Evolutionary conservation across 352 stramenopile species (phyloP).

Genomic region (Phytophthora tentaculata): DNA sequence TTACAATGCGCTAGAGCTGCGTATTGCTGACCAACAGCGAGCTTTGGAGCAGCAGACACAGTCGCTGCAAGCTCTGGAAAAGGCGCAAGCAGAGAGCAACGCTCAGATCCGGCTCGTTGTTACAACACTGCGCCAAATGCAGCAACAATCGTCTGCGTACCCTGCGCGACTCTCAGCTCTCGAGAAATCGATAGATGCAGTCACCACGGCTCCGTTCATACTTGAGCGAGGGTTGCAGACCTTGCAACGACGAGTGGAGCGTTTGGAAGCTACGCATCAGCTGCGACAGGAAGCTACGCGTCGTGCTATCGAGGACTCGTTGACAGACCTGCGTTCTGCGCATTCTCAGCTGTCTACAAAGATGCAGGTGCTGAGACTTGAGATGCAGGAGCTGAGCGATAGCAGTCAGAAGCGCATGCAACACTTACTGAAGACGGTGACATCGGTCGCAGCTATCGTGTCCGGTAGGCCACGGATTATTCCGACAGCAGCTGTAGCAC

Average conservation of each 20-base stretch:
- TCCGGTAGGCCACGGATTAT: constrained; percentile 8
- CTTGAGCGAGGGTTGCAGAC: constrained; percentile 26
- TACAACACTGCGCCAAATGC: constrained; percentile 29
- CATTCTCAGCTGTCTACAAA: too few relatives aligned
- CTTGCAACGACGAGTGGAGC: constrained; percentile 39
- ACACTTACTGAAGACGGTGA: constrained; percentile 38
- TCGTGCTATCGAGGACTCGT: too few relatives aligned
- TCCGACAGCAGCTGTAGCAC: constrained; percentile 3
- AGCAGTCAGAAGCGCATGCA: constrained; percentile 36
- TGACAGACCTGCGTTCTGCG: too few relatives aligned
- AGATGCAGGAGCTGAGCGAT: constrained; percentile 46
- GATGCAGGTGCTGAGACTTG: too few relatives aligned
- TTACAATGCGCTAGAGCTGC: too few relatives aligned
- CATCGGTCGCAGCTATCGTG: neutral
- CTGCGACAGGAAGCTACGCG: constrained; percentile 38
- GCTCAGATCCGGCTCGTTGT: constrained; percentile 25
- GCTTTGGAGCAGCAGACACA: too few relatives aligned
- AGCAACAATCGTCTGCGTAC: constrained; percentile 33
- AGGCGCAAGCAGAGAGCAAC: too few relatives aligned
- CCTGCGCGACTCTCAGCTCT: constrained; percentile 30
- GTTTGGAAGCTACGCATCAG: constrained; percentile 26
- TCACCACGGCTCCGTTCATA: constrained; percentile 14
- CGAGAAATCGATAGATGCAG: constrained; percentile 26
- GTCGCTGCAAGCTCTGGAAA: too few relatives aligned
- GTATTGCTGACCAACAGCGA: too few relatives aligned